Conservation (phyloP, 2,329 filamentous ascomycete genomes). For the Hypoxylon sp. region DNA sequence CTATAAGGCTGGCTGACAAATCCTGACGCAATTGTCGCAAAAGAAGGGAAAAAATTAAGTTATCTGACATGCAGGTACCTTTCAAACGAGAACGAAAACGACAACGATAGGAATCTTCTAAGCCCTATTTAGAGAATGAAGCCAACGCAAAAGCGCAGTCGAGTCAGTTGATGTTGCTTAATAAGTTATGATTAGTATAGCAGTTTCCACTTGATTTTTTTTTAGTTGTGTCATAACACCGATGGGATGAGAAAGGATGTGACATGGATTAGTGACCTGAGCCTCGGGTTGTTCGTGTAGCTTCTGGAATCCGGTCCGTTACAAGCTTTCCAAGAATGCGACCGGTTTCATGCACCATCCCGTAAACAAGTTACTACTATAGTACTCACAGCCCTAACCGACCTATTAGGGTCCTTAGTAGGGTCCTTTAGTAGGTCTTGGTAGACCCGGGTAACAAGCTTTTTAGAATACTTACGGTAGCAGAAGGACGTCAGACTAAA, state of each 20-base stretch:
- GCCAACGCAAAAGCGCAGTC: background rate
- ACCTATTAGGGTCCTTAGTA: background rate
- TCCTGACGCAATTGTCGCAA: background rate
- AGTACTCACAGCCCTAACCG: constrained; percentile 6
- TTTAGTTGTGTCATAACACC: constrained; percentile 24
- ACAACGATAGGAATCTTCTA: background rate
- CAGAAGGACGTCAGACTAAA: no score
- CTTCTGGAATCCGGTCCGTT: constrained; percentile 37
- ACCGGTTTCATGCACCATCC: constrained; percentile 39
- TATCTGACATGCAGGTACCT: background rate
- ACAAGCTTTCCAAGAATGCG: constrained; percentile 34
- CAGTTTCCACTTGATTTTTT: constrained; percentile 6
- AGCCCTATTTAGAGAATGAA: background rate
- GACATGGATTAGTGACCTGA: constrained; percentile 9
- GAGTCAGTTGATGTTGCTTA: constrained; percentile 31
- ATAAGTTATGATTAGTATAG: constrained; percentile 22
- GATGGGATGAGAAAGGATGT: constrained; percentile 8
- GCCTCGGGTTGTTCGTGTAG: constrained; percentile 27
- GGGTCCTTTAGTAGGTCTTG: no score
- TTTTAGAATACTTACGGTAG: constrained; percentile 4
- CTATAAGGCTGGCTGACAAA: background rate
- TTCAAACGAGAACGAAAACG: background rate
- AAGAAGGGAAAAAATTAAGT: background rate
- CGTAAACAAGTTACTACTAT: constrained; percentile 11
- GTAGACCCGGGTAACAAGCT: background rate